A percentile compares a stretch with the other conserved stretches of the same genome.
Conservation (phyloP, 164 flowering plant genomes). For the Vitis vinifera region DNA sequence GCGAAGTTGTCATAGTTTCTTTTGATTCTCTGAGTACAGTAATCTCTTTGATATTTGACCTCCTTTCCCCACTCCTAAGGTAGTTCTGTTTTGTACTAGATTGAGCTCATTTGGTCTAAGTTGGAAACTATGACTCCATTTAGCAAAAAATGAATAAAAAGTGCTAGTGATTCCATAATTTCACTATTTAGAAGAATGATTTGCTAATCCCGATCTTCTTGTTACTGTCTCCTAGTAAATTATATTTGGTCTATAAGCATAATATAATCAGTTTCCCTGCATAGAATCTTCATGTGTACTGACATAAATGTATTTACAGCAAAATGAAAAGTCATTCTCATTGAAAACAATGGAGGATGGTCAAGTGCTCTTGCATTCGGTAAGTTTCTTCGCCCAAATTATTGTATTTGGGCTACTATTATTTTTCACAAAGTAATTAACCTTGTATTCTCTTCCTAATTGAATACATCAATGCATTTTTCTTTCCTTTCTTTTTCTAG, state of each 20-base stretch:
- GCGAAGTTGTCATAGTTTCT: neutral
- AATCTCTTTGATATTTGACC: neutral
- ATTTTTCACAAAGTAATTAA: neutral
- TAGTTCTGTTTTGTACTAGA: neutral
- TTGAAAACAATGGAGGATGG: conserved; percentile 98
- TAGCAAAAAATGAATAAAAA: neutral
- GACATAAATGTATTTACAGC: conserved; percentile 43
- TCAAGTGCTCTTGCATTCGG: conserved; percentile 76
- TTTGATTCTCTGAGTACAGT: neutral
- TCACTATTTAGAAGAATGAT: neutral
- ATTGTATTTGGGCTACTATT: neutral
- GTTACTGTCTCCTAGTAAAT: too few species aligned
- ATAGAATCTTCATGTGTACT: neutral
- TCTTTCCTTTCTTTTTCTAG: conserved; percentile 31
- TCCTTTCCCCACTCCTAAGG: neutral
- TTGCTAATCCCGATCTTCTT: neutral
- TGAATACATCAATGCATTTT: neutral
- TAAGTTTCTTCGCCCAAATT: conserved; percentile 27
- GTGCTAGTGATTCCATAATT: neutral
- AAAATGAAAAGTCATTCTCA: conserved; percentile 71
- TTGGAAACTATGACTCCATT: neutral
- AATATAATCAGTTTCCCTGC: neutral
- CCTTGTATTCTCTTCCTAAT: neutral
- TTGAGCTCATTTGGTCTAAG: neutral
- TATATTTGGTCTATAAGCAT: neutral